These are phyloP conservation scores for Chytridiales sp. DNA, from an alignment of 371 early-diverging fungal genomes.

Conservation along the genomic window DNA sequence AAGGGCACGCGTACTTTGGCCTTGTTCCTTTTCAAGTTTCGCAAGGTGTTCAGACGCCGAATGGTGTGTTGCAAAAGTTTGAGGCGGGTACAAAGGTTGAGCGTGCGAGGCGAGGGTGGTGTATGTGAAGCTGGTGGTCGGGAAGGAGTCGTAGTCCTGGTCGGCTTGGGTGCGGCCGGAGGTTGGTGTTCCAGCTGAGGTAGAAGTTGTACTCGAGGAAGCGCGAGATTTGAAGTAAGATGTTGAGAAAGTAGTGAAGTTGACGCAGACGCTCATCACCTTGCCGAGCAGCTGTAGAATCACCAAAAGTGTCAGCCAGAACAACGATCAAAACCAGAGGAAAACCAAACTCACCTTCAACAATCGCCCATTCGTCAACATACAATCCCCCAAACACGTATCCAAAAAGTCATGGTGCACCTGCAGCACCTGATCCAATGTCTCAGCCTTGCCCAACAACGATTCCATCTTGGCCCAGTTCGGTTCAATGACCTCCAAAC, in stretches of 20 bases:
- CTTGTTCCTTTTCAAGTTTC: constrained; percentile 63
- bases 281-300: constrained; percentile 63
- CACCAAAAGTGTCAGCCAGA: neutral
- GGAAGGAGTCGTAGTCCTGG: constrained; percentile 34
- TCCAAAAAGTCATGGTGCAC: constrained; percentile 83
- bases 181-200: constrained; percentile 1
- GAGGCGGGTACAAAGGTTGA: too few relatives aligned
- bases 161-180: constrained; percentile 34
- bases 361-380: constrained; percentile 80
- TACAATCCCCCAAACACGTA: constrained; percentile 84
- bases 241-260: constrained; percentile 63
- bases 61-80: too few relatives aligned
- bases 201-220: neutral
- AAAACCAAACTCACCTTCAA: constrained; percentile 57
- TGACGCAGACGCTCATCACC: constrained; percentile 64
- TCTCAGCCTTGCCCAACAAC: constrained; percentile 56
- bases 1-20: constrained; percentile 65
- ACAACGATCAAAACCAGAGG: constrained; percentile 1
- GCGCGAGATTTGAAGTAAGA: constrained; percentile 38
- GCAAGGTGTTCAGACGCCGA: constrained; percentile 41
- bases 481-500: constrained; percentile 87
- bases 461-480: constrained; percentile 71
- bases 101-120: constrained; percentile 9
- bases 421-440: constrained; percentile 83
- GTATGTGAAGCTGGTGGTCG: constrained; percentile 24